Evolutionary conservation across 1,284 basidiomycete genomes (phyloP).

Genomic region (Cerrena zonata): DNA sequence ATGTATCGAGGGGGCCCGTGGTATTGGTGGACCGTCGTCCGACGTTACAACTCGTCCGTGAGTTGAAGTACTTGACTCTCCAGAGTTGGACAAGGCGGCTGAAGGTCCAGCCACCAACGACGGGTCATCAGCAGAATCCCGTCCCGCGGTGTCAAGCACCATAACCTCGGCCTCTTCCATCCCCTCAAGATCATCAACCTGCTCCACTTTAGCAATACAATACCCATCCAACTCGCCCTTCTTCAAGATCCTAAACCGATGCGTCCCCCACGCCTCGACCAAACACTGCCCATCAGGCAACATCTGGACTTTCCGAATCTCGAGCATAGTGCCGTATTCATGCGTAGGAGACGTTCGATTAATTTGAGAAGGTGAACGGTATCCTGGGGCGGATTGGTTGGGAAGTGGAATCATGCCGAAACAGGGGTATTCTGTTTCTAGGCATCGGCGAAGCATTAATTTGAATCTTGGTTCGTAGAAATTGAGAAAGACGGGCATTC

Average conservation of each 20-base stretch:
- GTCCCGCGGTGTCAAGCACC: not conserved
- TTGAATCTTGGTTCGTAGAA: slow-evolving; percentile 89
- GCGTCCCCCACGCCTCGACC: slow-evolving; percentile 80
- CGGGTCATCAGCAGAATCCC: not conserved
- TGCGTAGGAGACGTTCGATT: slow-evolving; percentile 13
- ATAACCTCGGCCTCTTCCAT: slow-evolving; percentile 20
- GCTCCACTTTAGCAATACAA: slow-evolving; percentile 78
- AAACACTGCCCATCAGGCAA: slow-evolving; percentile 84
- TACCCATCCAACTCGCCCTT: slow-evolving; percentile 83
- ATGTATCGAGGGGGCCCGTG: slow-evolving; percentile 5
- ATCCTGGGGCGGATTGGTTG: not conserved
- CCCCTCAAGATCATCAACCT: slow-evolving; percentile 50
- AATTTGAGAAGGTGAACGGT: slow-evolving; percentile 15
- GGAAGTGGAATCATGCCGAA: slow-evolving; percentile 84
- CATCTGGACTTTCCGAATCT: slow-evolving; percentile 83
- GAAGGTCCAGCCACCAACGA: no score
- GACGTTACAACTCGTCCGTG: no score
- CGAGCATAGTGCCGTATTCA: slow-evolving; percentile 89
- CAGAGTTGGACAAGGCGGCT: no score
- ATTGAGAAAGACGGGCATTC: slow-evolving; percentile 83
- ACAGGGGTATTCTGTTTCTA: slow-evolving; percentile 65
- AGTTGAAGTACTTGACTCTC: no score
- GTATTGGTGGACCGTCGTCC: no score
- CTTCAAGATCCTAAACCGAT: slow-evolving; percentile 82
- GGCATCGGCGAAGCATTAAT: slow-evolving; percentile 87